These are phyloP conservation scores for Boletus edulis DNA, from an alignment of 768 basidiomycete species.

Conservation along the genomic window DNA sequence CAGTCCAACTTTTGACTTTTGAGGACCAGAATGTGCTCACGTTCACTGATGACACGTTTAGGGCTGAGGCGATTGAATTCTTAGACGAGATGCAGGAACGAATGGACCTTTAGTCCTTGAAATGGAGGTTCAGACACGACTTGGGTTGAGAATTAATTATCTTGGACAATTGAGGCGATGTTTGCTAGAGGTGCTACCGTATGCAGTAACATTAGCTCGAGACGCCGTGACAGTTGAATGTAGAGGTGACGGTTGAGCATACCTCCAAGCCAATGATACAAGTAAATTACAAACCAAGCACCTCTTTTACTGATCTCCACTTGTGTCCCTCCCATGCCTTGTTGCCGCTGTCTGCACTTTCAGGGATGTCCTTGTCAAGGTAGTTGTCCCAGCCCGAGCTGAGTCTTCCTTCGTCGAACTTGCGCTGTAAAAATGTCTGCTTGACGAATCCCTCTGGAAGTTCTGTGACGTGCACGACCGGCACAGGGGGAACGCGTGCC, in stretches of 20 bases:
- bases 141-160: too few species aligned
- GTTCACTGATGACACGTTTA: slow-evolving; percentile 6
- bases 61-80: slow-evolving; percentile 6
- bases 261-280: too few species aligned
- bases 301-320: slow-evolving; percentile 24
- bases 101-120: neutral
- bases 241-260: too few species aligned
- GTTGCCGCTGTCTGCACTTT: slow-evolving; percentile 32
- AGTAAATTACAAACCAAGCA: slow-evolving; percentile 20
- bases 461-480: slow-evolving; percentile 21
- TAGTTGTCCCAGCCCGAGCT: slow-evolving; percentile 36
- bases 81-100: slow-evolving; percentile 2
- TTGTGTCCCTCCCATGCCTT: slow-evolving; percentile 30
- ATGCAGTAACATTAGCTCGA: too few species aligned
- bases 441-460: slow-evolving; percentile 30
- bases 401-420: slow-evolving; percentile 27
- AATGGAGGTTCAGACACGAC: neutral
- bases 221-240: too few species aligned
- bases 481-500: slow-evolving; percentile 15
- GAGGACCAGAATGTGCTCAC: slow-evolving; percentile 8
- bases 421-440: slow-evolving; percentile 30
- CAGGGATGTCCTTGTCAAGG: slow-evolving; percentile 28
- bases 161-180: neutral
- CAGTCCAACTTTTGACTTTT: slow-evolving; percentile 3
- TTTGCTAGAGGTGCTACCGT: too few species aligned